Evolutionary conservation across 2,329 filamentous ascomycete genomes (phyloP).

Genomic region (Botrytis squamosa): DNA sequence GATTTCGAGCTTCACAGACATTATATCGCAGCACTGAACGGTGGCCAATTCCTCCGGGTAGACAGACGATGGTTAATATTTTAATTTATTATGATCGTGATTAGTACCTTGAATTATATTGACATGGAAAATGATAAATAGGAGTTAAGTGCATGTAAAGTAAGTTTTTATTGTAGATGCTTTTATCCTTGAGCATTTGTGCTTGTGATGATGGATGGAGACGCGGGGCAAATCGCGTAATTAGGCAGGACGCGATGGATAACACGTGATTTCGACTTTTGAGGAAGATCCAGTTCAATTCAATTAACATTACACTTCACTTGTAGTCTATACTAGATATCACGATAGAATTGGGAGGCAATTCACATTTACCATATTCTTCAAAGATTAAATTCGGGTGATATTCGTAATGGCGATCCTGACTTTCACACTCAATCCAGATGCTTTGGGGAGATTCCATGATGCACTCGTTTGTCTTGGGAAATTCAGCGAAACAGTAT

Average conservation of each 20-base stretch:
- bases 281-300: neutral
- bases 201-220: neutral
- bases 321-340: neutral
- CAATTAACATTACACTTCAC: neutral
- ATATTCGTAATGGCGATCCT: conserved; percentile 56
- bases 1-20: conserved; percentile 5
- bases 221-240: conserved; percentile 12
- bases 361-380: neutral
- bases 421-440: conserved; percentile 71
- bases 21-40: neutral
- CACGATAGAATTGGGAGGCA: neutral
- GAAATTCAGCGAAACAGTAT: conserved; percentile 79
- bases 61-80: neutral
- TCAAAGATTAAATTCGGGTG: neutral
- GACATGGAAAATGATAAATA: neutral
- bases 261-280: neutral
- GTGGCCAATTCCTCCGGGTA: neutral
- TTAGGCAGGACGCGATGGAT: neutral
- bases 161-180: neutral
- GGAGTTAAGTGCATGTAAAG: neutral
- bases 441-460: conserved; percentile 67
- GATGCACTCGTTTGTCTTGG: conserved; percentile 72
- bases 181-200: neutral
- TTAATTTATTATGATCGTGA: neutral
- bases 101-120: neutral